phyloP scores from a whole-genome alignment of 202 grass and related monocot species.

The Zoysia matrella region DNA sequence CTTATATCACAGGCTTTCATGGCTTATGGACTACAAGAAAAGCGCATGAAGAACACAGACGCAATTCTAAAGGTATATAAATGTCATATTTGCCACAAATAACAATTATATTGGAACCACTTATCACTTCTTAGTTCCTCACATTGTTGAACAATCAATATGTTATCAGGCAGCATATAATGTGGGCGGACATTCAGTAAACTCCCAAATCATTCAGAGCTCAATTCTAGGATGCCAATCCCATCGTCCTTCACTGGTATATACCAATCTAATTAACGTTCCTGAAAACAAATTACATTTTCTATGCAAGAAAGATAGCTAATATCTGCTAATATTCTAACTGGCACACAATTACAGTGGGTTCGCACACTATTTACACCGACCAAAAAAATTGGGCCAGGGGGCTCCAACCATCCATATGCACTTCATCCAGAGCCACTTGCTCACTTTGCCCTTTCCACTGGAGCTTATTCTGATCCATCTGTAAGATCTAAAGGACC shows the following conservation, averaged over 20 bases:
- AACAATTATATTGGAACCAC: not conserved
- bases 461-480: slow-evolving; percentile 89
- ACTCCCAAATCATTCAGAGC: slow-evolving; percentile 77
- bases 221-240: slow-evolving; percentile 95
- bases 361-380: slow-evolving; percentile 61
- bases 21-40: slow-evolving; percentile 90
- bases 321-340: slow-evolving; percentile 30
- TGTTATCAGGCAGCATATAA: slow-evolving; percentile 85
- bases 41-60: slow-evolving; percentile 79
- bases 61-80: slow-evolving; percentile 79
- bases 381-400: slow-evolving; percentile 54
- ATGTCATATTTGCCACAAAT: slow-evolving; percentile 1
- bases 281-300: not conserved
- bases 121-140: slow-evolving; percentile 16
- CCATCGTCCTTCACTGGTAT: slow-evolving; percentile 79
- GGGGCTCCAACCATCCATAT: slow-evolving; percentile 69
- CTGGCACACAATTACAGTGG: slow-evolving; percentile 54
- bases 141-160: slow-evolving; percentile 22
- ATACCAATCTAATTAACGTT: slow-evolving; percentile 23
- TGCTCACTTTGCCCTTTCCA: slow-evolving; percentile 92
- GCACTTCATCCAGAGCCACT: slow-evolving; percentile 66
- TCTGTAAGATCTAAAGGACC: slow-evolving; percentile 54
- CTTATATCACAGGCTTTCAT: slow-evolving; percentile 84
- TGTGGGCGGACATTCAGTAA: slow-evolving; percentile 87
- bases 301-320: not conserved